Evolutionary conservation across 768 basidiomycete genomes (phyloP), one percentile per base, ranked within the genome.

Genomic region (Gloeostereum incarnatum): DNA sequence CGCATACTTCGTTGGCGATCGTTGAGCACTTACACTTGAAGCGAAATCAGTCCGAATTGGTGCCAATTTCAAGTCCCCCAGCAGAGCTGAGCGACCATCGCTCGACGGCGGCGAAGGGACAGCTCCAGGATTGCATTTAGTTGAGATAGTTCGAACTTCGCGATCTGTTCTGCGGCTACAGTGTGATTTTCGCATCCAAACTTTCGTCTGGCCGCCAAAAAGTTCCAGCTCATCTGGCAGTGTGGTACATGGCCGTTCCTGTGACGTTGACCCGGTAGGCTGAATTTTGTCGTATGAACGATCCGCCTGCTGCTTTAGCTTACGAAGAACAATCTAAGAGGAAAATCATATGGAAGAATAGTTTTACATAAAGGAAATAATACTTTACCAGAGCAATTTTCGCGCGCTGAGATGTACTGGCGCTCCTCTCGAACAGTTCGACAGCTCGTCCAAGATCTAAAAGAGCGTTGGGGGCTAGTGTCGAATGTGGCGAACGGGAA

Each of bases 401-500:
- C 1, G 66, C 69, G n/a, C 71, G 53, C n/a, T 61, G 59, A 6
- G 66, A 72, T 17, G 68, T 58, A 5, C 49, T 41, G 5, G 73
- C 63, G 2, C 65, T 62, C 40, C 56, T 55, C 42, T 72, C 61
- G 39, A 75, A 75, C 3, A 75, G 47, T 3, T 61, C 56, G 5
- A 72, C 52, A 1, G 70, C 71, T 3, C 64, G 49, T 14, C 62
- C 60, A 18, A 78, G 56, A 44, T 78, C 72, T 6, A 60, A 45
- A 31, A 75, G 55, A 1, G 76, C 75, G 42, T 64, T 66, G 0
- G 63, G 45, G 0, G 75, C 69, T 16, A 76, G 60, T 29, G 59
- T 68, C 3, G 65, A 73, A 34, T 55, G 63, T 1, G 76, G 75
- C 5, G 67, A 69, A 11, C 71, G 65, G 1, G 71, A 70, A n/a